Evolutionary conservation across 768 basidiomycete genomes (phyloP).

Genomic region (Trametopsis cervina): DNA sequence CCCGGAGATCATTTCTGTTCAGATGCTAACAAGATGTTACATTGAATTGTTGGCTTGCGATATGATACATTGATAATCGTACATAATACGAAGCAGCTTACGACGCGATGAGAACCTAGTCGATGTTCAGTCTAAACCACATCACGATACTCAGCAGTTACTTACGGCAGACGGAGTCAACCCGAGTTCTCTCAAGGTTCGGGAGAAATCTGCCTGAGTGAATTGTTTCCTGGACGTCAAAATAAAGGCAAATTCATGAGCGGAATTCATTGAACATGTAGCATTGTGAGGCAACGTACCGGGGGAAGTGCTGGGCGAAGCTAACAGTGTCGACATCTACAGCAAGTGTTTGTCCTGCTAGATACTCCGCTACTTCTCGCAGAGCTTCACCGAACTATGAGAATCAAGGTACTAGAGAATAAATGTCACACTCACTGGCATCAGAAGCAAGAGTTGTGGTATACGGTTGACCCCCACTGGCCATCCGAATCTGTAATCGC

Average conservation of each 20-base stretch:
- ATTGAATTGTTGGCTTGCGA: too few species aligned
- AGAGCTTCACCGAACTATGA: slow-evolving; percentile 43
- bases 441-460: slow-evolving; percentile 79
- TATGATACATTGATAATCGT: not conserved
- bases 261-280: not conserved
- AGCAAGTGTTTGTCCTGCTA: slow-evolving; percentile 65
- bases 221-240: slow-evolving; percentile 66
- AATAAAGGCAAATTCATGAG: not conserved
- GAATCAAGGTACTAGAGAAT: slow-evolving; percentile 1
- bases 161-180: slow-evolving; percentile 84
- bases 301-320: slow-evolving; percentile 78
- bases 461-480: slow-evolving; percentile 73
- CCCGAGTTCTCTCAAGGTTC: slow-evolving; percentile 75
- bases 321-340: slow-evolving; percentile 75
- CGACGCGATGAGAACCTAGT: slow-evolving; percentile 22
- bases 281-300: slow-evolving; percentile 44
- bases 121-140: not conserved
- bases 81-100: too few species aligned
- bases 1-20: too few species aligned
- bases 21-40: too few species aligned
- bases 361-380: slow-evolving; percentile 78
- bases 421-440: slow-evolving; percentile 44
- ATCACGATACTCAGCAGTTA: slow-evolving; percentile 8
- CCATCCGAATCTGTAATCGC: slow-evolving; percentile 82
- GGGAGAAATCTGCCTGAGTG: slow-evolving; percentile 63